A percentile compares a stretch with the other conserved stretches of the same genome.
phyloP scores from a whole-genome alignment of 306 rosid genomes.

The Castanospermum australe region DNA sequence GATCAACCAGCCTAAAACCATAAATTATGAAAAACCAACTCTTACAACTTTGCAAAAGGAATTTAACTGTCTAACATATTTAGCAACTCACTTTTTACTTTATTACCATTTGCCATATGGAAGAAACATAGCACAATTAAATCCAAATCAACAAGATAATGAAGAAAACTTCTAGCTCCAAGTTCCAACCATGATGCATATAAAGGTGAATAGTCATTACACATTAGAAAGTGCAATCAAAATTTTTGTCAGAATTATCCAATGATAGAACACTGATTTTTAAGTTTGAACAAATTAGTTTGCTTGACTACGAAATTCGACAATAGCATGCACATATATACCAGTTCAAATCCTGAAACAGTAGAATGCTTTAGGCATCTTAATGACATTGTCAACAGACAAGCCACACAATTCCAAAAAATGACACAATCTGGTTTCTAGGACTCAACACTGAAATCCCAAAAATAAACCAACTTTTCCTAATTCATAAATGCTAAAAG shows the following conservation, averaged over 20 bases:
- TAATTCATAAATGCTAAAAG: neutral
- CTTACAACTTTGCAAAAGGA: neutral
- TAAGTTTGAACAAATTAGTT: conserved; percentile 13
- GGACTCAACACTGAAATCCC: neutral
- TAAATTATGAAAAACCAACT: neutral
- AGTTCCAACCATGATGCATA: conserved; percentile 7
- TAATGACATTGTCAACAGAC: neutral
- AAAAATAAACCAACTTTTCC: conserved; percentile 15
- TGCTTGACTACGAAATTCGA: neutral
- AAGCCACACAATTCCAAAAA: neutral
- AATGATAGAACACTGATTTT: neutral
- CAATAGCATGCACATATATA: neutral
- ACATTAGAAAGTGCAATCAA: neutral
- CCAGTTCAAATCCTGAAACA: neutral
- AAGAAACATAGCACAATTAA: conserved; percentile 22
- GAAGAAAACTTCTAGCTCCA: neutral
- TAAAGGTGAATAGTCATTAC: neutral
- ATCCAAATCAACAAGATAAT: neutral
- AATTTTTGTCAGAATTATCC: neutral
- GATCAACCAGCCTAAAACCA: conserved; percentile 12
- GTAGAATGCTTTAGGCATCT: neutral
- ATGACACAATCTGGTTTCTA: neutral
- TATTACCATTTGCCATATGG: neutral
- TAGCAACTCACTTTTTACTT: neutral
- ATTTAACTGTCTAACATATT: neutral